These are phyloP conservation scores for Skeletonema menzelii DNA, from an alignment of 108 stramenopile genomes.

Conservation along the genomic window DNA sequence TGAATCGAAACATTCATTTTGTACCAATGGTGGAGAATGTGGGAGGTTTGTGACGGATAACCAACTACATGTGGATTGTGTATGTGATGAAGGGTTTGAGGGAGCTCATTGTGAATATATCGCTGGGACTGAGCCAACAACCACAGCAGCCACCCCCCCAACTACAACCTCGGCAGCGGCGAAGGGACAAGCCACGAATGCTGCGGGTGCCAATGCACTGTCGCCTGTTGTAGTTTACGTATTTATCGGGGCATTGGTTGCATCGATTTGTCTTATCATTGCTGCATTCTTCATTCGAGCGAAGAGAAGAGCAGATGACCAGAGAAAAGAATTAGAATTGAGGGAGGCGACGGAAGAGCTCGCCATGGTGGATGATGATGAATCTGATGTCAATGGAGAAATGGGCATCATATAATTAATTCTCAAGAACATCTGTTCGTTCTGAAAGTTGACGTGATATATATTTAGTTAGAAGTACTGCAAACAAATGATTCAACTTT, in stretches of 20 bases:
- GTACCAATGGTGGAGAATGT: slow-evolving; percentile 65
- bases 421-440: neutral
- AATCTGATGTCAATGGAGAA: neutral
- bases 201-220: neutral
- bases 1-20: slow-evolving; percentile 53
- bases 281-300: slow-evolving; percentile 20
- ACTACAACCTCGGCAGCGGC: neutral
- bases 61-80: slow-evolving; percentile 34
- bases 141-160: neutral
- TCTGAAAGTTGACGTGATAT: neutral
- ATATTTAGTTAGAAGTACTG: no score
- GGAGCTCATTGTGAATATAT: slow-evolving; percentile 43
- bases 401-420: neutral
- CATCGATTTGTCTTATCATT: slow-evolving; percentile 16
- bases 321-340: slow-evolving; percentile 25
- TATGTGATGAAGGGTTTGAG: slow-evolving; percentile 28
- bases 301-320: slow-evolving; percentile 11
- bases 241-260: slow-evolving; percentile 12
- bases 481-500: no score
- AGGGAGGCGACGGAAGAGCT: slow-evolving; percentile 35
- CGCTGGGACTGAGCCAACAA: slow-evolving; percentile 15
- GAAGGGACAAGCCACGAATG: neutral
- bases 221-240: slow-evolving; percentile 11
- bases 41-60: slow-evolving; percentile 27
- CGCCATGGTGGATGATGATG: slow-evolving; percentile 16